These are phyloP conservation scores for Moesziomyces globuligerus DNA, from an alignment of 1,284 basidiomycete genomes.

Conservation along the genomic window DNA sequence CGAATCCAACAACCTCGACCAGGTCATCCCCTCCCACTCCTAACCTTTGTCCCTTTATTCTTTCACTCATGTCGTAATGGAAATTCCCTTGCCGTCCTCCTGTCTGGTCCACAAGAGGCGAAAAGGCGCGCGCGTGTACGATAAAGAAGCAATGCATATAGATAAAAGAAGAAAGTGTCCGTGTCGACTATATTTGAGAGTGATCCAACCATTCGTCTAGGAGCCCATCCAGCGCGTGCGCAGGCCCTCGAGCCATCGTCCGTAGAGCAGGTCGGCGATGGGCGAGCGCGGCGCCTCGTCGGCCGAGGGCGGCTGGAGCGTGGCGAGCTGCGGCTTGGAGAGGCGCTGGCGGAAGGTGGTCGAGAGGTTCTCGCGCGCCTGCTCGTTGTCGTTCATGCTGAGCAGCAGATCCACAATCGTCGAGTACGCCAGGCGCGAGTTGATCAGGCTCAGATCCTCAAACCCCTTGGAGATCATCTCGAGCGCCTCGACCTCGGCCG, in stretches of 20 bases:
- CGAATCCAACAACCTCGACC: constrained; percentile 47
- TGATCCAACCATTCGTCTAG: constrained; percentile 12
- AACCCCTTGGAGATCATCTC: constrained; percentile 91
- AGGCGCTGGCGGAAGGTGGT: constrained; percentile 51
- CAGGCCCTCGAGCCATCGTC: constrained; percentile 92
- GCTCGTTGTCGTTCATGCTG: constrained; percentile 76
- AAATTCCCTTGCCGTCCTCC: not conserved
- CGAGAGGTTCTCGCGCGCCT: constrained; percentile 43
- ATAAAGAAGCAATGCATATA: not conserved
- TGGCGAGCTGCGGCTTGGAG: constrained; percentile 25
- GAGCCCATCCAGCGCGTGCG: constrained; percentile 59
- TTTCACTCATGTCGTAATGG: constrained; percentile 1
- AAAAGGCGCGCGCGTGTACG: too few species aligned
- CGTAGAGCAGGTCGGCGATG: constrained; percentile 90
- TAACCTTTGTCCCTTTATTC: not conserved
- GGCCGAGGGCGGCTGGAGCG: constrained; percentile 24
- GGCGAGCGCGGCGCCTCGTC: constrained; percentile 71
- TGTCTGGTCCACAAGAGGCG: too few species aligned
- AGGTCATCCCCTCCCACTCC: constrained; percentile 26
- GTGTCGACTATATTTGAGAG: not conserved
- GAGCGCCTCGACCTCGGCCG: constrained; percentile 84
- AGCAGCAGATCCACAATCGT: constrained; percentile 87
- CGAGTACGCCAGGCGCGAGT: constrained; percentile 84
- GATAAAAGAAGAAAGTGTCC: not conserved
- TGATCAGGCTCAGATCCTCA: constrained; percentile 80